Conservation (phyloP, 1,284 basidiomycete species). For the Ustilago cynodontis region DNA sequence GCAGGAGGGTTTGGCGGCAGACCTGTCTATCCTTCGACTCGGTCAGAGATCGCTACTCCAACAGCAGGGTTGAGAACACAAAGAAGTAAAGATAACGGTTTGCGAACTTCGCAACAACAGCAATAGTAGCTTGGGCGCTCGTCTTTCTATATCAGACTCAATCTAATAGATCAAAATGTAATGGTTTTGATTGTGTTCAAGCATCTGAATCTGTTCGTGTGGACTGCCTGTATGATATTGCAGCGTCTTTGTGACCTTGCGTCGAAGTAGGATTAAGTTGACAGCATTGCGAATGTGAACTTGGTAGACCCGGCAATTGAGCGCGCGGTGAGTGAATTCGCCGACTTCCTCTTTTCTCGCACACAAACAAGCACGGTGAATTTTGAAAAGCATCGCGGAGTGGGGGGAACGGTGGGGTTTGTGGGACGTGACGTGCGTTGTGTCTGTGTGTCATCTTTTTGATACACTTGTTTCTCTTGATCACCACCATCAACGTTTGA, state of each 20-base stretch:
- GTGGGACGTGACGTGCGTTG: neutral
- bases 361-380: neutral
- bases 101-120: constrained; percentile 10
- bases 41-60: constrained; percentile 33
- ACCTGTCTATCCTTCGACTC: constrained; percentile 8
- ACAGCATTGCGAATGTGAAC: too few relatives aligned
- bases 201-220: too few relatives aligned
- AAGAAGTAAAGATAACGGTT: constrained; percentile 19
- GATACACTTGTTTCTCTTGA: neutral
- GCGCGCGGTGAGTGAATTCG: neutral
- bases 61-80: constrained; percentile 14
- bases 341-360: neutral
- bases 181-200: too few relatives aligned
- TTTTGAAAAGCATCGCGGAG: neutral
- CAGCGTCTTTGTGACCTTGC: neutral
- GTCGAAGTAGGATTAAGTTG: neutral
- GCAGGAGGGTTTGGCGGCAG: constrained; percentile 11
- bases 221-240: neutral
- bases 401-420: neutral
- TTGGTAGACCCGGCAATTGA: neutral
- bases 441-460: neutral
- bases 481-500: constrained; percentile 3
- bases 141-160: too few relatives aligned
- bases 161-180: too few relatives aligned
- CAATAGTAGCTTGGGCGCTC: constrained; percentile 5